A percentile compares a stretch with the other conserved stretches of the same genome.
Conservation (phyloP, 768 basidiomycete species). For the Pleurotus citrinopileatus region DNA sequence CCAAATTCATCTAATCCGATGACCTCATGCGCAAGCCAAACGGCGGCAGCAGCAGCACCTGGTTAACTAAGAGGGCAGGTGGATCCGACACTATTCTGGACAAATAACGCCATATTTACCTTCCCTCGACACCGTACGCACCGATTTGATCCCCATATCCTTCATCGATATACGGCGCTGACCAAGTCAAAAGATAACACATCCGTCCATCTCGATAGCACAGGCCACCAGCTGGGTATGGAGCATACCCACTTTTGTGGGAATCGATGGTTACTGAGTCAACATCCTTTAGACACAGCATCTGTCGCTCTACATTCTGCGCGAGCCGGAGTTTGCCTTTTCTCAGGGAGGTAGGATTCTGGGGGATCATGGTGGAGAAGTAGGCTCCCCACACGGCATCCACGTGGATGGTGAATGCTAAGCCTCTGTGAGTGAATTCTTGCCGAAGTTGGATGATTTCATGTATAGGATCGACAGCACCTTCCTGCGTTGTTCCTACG, state of each 20-base stretch:
- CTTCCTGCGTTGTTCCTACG: slow-evolving; percentile 43
- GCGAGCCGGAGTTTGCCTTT: slow-evolving; percentile 1
- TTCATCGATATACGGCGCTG: slow-evolving; percentile 24
- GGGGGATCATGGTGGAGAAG: slow-evolving; percentile 30
- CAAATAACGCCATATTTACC: slow-evolving; percentile 24
- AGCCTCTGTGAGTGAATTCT: slow-evolving; percentile 25
- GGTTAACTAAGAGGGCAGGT: slow-evolving; percentile 34
- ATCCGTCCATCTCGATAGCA: slow-evolving; percentile 37
- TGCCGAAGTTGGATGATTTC: slow-evolving; percentile 32
- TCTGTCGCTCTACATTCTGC: slow-evolving; percentile 21
- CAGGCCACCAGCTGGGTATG: slow-evolving; percentile 40
- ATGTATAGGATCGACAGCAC: slow-evolving; percentile 37
- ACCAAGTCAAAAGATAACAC: slow-evolving; percentile 35
- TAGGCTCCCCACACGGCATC: slow-evolving; percentile 50
- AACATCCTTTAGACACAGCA: slow-evolving; percentile 22
- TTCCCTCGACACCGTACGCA: slow-evolving; percentile 45
- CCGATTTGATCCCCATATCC: slow-evolving; percentile 34
- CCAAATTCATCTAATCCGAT: slow-evolving; percentile 38
- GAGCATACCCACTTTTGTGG: slow-evolving; percentile 42
- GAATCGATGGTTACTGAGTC: slow-evolving; percentile 40
- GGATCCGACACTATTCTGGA: not conserved
- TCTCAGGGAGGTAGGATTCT: slow-evolving; percentile 11
- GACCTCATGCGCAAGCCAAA: slow-evolving; percentile 33
- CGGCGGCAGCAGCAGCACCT: slow-evolving; percentile 37
- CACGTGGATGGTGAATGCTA: slow-evolving; percentile 38